A percentile compares a stretch with the other conserved stretches of the same genome.
Conservation (phyloP, 1,284 basidiomycete genomes). For the Cystobasidium slooffiae region DNA sequence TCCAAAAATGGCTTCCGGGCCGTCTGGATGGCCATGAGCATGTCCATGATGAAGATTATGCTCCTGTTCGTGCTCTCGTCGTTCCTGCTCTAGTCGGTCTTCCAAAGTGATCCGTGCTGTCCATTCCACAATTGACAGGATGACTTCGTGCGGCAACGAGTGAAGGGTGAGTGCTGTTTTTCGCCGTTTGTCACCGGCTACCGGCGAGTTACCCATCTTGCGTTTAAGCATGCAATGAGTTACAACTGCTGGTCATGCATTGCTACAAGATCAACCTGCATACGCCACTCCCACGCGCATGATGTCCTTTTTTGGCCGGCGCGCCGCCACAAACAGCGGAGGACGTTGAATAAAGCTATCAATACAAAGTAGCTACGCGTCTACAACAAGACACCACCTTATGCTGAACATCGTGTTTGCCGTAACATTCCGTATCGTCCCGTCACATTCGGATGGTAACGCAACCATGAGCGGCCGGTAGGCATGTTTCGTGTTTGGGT, state of each 20-base stretch:
- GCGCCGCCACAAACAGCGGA: no score
- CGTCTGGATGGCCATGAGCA: slow-evolving; percentile 7
- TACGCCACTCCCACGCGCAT: no score
- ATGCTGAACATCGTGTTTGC: no score
- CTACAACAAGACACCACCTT: no score
- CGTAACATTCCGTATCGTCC: no score
- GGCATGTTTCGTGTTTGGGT: not conserved
- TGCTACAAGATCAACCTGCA: no score
- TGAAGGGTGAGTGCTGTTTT: slow-evolving; percentile 19
- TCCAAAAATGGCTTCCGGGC: not conserved
- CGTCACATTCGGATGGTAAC: no score
- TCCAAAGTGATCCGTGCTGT: slow-evolving; percentile 24
- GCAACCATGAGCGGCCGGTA: no score
- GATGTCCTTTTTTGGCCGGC: no score
- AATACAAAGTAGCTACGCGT: no score
- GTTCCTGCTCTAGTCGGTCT: slow-evolving; percentile 23
- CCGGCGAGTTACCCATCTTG: slow-evolving; percentile 14
- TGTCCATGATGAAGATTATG: slow-evolving; percentile 7
- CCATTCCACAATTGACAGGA: slow-evolving; percentile 38
- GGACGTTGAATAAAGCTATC: no score
- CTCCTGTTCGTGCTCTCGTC: slow-evolving; percentile 5
- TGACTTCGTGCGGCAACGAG: slow-evolving; percentile 28
- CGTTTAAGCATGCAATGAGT: not conserved
- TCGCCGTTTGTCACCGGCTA: slow-evolving; percentile 8
- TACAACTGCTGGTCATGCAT: not conserved